Percentiles rank a stretch among this genome's conserved stretches.
These are phyloP conservation scores for Curvularia sp. DNA, from an alignment of 2,329 filamentous ascomycete genomes.

Conservation along the genomic window DNA sequence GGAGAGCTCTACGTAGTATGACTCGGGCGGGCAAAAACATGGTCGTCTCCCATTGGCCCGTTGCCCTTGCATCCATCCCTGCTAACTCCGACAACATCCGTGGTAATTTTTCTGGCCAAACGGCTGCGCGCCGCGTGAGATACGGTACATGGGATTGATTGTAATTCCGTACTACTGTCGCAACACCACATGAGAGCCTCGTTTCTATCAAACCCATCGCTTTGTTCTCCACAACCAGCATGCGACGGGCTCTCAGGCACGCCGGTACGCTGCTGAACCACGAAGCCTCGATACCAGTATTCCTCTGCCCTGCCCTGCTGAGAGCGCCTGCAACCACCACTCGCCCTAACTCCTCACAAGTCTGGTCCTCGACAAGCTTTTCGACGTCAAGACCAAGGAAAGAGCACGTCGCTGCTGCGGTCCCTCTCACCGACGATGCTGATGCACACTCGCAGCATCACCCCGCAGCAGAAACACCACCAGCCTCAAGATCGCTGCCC, in stretches of 20 bases:
- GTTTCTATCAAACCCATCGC: background rate
- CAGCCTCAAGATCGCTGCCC: conserved; percentile 51
- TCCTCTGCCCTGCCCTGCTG: conserved; percentile 48
- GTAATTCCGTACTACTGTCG: background rate
- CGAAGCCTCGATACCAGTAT: conserved; percentile 40
- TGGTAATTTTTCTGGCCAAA: conserved; percentile 29
- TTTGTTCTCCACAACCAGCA: conserved; percentile 24
- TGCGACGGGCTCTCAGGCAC: conserved; percentile 44
- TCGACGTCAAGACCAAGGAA: conserved; percentile 32
- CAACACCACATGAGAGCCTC: background rate
- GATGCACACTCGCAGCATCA: conserved; percentile 4
- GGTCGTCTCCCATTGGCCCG: conserved; percentile 27
- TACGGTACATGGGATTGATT: background rate
- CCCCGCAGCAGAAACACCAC: conserved; percentile 5
- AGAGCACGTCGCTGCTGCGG: conserved; percentile 25
- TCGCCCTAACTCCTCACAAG: conserved; percentile 15
- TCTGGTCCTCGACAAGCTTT: conserved; percentile 26
- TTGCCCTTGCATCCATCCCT: conserved; percentile 14
- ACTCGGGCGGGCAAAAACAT: conserved; percentile 16
- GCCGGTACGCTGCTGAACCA: conserved; percentile 38
- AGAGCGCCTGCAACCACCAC: conserved; percentile 22
- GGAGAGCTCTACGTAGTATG: conserved; percentile 23
- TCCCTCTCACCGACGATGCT: conserved; percentile 15
- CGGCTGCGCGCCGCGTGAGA: conserved; percentile 20
- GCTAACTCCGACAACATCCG: conserved; percentile 22